These are phyloP conservation scores for Schizochytrium sp. DNA, from an alignment of 108 stramenopile species.

Conservation along the genomic window DNA sequence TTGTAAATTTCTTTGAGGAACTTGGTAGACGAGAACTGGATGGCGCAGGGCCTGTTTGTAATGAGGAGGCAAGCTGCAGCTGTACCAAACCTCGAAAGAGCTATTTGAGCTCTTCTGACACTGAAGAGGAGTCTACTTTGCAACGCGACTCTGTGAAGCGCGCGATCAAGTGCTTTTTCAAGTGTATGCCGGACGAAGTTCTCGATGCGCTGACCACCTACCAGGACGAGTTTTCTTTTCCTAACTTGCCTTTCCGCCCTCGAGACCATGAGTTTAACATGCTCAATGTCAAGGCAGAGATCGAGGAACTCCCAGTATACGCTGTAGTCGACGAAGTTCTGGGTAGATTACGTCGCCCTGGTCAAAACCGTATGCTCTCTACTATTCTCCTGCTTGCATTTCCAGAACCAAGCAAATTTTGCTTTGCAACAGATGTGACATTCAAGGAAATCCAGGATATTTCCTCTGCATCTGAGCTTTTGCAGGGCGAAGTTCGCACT, in stretches of 20 bases:
- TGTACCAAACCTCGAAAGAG: neutral
- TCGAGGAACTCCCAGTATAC: neutral
- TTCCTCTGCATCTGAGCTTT: neutral
- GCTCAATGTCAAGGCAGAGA: conserved; percentile 16
- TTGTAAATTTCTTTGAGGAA: neutral
- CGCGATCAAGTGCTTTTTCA: conserved; percentile 6
- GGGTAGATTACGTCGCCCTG: neutral
- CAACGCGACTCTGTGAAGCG: neutral
- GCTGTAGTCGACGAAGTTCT: neutral
- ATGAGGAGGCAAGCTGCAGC: neutral
- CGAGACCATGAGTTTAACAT: conserved; percentile 13
- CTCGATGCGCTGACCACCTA: conserved; percentile 7
- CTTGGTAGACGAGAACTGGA: neutral
- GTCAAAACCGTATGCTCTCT: neutral
- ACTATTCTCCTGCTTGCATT: neutral
- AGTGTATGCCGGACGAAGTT: conserved; percentile 19
- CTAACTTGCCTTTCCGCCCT: neutral
- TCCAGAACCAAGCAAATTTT: neutral
- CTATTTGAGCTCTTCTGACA: neutral
- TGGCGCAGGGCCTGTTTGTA: neutral
- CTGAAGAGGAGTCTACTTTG: neutral
- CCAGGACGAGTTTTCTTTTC: conserved; percentile 32
- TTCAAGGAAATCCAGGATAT: neutral
- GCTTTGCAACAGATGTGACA: neutral
- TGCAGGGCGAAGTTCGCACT: neutral